Conservation (phyloP, 805 yeast species). For the Yamadazyma paraphyllophila region DNA sequence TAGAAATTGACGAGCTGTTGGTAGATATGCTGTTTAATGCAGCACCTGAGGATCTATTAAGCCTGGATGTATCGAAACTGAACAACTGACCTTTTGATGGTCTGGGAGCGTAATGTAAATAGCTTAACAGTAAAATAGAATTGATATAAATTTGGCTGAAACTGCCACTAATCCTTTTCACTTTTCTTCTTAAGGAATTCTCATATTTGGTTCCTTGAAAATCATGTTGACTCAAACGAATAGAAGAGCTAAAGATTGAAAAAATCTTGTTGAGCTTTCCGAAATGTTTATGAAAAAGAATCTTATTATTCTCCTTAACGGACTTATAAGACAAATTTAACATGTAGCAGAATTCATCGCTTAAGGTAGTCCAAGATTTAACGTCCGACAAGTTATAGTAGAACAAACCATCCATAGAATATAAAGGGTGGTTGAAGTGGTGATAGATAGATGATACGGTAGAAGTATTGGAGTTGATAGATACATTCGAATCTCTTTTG, state of each 20-base stretch:
- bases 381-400: constrained; percentile 61
- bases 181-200: constrained; percentile 44
- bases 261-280: constrained; percentile 53
- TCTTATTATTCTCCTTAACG: constrained; percentile 48
- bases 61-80: constrained; percentile 27
- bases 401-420: constrained; percentile 43
- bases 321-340: constrained; percentile 51
- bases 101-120: constrained; percentile 31
- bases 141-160: constrained; percentile 64
- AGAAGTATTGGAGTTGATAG: constrained; percentile 15
- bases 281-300: constrained; percentile 52
- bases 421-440: constrained; percentile 42
- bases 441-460: constrained; percentile 27
- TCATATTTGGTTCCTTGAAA: constrained; percentile 47
- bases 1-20: constrained; percentile 18
- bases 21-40: constrained; percentile 12
- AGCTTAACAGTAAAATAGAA: constrained; percentile 57
- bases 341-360: constrained; percentile 46
- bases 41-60: constrained; percentile 20
- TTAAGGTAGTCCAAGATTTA: constrained; percentile 56
- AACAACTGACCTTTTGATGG: constrained; percentile 26
- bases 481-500: constrained; percentile 39
- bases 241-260: constrained; percentile 51
- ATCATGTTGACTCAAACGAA: constrained; percentile 54
- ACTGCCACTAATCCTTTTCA: constrained; percentile 52